Evolutionary conservation across 176 grass and related monocot species (phyloP).

Genomic region (Alopecurus myosuroides): DNA sequence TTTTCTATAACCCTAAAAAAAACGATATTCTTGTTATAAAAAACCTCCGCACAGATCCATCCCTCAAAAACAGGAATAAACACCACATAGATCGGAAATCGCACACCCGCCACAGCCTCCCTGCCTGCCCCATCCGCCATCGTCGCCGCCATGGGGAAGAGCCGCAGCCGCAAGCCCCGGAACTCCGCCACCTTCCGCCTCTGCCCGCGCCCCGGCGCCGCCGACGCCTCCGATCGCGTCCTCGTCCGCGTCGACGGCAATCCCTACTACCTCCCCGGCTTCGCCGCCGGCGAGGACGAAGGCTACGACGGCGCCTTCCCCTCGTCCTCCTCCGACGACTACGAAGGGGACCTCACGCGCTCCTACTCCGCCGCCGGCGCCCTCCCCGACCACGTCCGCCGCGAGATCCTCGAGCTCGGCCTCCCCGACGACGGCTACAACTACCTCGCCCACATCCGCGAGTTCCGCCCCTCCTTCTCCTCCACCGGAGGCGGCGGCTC

Average conservation of each 20-base stretch:
- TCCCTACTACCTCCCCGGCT: constrained; percentile 48
- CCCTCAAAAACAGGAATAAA: background rate
- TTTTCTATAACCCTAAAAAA: background rate
- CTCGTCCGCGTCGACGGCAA: constrained; percentile 84
- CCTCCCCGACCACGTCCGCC: constrained; percentile 45
- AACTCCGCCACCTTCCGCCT: constrained; percentile 83
- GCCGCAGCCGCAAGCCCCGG: constrained; percentile 45
- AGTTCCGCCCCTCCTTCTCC: constrained; percentile 53
- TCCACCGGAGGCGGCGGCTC: constrained; percentile 48
- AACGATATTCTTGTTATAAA: background rate
- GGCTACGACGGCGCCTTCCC: background rate
- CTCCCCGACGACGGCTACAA: constrained; percentile 92
- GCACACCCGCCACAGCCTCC: background rate
- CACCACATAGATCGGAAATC: background rate
- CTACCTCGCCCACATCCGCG: constrained; percentile 73
- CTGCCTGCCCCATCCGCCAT: background rate
- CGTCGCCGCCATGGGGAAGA: constrained; percentile 35
- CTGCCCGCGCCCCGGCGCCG: constrained; percentile 62
- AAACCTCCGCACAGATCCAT: background rate
- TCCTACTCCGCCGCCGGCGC: background rate
- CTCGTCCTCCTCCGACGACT: constrained; percentile 2
- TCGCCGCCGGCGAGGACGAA: constrained; percentile 33
- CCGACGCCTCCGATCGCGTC: constrained; percentile 53
- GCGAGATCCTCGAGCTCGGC: constrained; percentile 70
- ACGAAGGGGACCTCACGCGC: constrained; percentile 9